Evolutionary conservation across 371 early-diverging fungal genomes (phyloP), one percentile per base, ranked within the genome.

Genomic region (Syncephalastrum contaminatum): DNA sequence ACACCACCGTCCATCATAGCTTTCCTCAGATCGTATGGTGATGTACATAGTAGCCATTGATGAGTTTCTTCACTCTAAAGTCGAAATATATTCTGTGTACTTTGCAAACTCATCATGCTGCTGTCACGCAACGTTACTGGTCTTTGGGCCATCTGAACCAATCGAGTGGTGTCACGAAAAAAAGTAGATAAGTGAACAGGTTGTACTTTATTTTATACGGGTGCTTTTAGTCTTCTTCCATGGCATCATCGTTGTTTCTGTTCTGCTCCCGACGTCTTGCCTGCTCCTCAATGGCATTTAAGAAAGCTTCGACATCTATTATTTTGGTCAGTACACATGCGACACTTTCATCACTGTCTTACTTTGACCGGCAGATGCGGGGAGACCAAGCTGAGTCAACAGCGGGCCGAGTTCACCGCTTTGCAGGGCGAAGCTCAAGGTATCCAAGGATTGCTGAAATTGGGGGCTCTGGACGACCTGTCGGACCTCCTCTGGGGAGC

Each of bases 401-500:
- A 88, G 63, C 5, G 88, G 81, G 2, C 84, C 80, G 19, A 91
- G 68, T 51, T 85, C 85, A 5, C 89, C 92, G 10, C 86, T 81
- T 56, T 87, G 79, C 22, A 91, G 72, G 25, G 88, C 86, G 19
- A 68, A 67, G 54, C 83, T 82, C 53, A 91, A 66, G 1, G 83
- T 72, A 12, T 77, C 81, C 41, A 90, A 66, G 39, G 89, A 81
- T 67, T 88, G 85, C 45, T 78, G 80, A 64, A 91, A 90, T 60
- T 87, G 88, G 45, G 88, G 84, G 27, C 84, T 83, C 20, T 78
- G 69, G 1, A 87, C 70, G 15, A 89, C 74, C 48, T 81, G 79
- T 7, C 81, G 78, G 15, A 88, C 64, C 41, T 85, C 77, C 44
- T 77, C 83, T 12, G 72, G 67, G 1, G 83, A 73, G 15, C 66